phyloP scores from a whole-genome alignment of 805 yeast species.

The Yarrowia sp. region DNA sequence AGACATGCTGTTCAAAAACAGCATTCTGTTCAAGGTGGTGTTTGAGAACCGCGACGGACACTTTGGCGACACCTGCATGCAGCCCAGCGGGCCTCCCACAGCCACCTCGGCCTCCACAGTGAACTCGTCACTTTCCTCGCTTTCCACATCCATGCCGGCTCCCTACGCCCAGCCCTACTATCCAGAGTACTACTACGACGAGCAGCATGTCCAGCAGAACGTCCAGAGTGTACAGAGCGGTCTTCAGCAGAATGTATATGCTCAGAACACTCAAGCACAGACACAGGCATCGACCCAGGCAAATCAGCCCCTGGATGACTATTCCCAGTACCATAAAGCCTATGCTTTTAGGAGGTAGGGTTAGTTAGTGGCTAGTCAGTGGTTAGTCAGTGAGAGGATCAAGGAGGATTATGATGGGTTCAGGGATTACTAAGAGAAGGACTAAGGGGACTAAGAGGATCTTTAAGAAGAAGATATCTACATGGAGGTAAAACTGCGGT shows the following conservation, averaged over 20 bases:
- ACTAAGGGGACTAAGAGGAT: background rate
- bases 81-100: background rate
- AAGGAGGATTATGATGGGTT: background rate
- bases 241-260: conserved; percentile 20
- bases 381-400: too few relatives aligned
- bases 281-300: background rate
- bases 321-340: conserved; percentile 31
- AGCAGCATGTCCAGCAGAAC: conserved; percentile 28
- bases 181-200: conserved; percentile 36
- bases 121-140: conserved; percentile 1
- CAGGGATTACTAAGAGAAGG: background rate
- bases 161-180: conserved; percentile 30
- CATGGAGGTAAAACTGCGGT: conserved; percentile 4
- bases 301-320: conserved; percentile 5
- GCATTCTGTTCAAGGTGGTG: conserved; percentile 63
- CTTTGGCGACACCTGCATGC: conserved; percentile 15
- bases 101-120: background rate
- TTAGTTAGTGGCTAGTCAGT: too few relatives aligned
- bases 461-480: conserved; percentile 1
- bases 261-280: conserved; percentile 14
- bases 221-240: conserved; percentile 7
- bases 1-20: conserved; percentile 61
- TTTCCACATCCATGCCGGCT: conserved; percentile 16
- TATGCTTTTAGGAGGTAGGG: conserved; percentile 26
- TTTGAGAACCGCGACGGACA: conserved; percentile 39